Percentiles rank a stretch among this genome's conserved stretches.
These are phyloP conservation scores for Dothidotthia symphoricarpi DNA, from an alignment of 2,329 filamentous ascomycete genomes.

Conservation along the genomic window DNA sequence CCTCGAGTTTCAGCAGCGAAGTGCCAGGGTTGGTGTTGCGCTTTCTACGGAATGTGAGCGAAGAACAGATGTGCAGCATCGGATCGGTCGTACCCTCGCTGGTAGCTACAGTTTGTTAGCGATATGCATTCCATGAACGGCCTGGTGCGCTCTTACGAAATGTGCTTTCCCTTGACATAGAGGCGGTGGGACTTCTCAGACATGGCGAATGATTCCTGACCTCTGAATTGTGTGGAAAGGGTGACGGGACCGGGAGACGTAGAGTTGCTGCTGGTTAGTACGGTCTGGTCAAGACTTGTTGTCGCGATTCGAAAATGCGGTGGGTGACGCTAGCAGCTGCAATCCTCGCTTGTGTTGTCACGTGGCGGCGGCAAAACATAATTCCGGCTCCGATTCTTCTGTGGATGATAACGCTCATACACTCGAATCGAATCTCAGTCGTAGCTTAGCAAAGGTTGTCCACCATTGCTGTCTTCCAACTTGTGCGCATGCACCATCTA, in stretches of 20 bases:
- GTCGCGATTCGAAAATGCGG: conserved; percentile 1
- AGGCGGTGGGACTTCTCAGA: conserved; percentile 42
- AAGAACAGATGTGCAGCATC: conserved; percentile 7
- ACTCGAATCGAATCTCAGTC: too few relatives aligned
- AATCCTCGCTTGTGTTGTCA: neutral
- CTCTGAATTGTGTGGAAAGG: conserved; percentile 25
- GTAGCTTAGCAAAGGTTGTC: too few relatives aligned
- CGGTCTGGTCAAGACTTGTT: conserved; percentile 7
- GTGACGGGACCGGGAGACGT: conserved; percentile 28
- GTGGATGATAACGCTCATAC: too few relatives aligned
- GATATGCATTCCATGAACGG: conserved; percentile 44
- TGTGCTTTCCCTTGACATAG: conserved; percentile 75
- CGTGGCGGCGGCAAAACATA: too few relatives aligned
- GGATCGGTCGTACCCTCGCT: conserved; percentile 59
- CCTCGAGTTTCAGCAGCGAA: conserved; percentile 96
- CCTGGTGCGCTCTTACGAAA: conserved; percentile 73
- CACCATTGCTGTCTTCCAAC: too few relatives aligned
- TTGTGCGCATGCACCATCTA: too few relatives aligned
- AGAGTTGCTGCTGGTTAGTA: conserved; percentile 37
- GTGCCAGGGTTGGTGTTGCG: conserved; percentile 87
- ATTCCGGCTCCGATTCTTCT: neutral
- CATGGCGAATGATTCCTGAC: conserved; percentile 38
- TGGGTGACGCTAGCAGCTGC: neutral
- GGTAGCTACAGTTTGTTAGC: conserved; percentile 57
- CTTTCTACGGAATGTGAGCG: conserved; percentile 55